A percentile compares a stretch with the other conserved stretches of the same genome.
These are phyloP conservation scores for Rhodotorula graminis DNA, from an alignment of 768 basidiomycete genomes.

Conservation along the genomic window DNA sequence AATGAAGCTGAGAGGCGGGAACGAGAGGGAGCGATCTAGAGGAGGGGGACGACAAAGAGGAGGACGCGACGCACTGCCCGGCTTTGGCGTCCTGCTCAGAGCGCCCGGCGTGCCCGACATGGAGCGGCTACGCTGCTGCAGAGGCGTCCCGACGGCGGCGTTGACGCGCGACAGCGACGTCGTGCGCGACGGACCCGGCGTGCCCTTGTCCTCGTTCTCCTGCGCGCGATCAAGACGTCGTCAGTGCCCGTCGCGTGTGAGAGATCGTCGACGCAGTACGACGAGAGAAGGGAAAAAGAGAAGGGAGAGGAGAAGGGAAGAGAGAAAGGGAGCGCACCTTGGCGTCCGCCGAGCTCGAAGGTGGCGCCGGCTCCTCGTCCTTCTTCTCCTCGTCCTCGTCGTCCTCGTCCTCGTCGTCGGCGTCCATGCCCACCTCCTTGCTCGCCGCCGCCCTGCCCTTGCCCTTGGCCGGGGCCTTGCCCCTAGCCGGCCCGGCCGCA, in stretches of 20 bases:
- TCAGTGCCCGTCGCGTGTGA: too few relatives aligned
- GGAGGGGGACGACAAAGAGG: not conserved
- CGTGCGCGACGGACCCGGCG: not conserved
- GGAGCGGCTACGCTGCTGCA: constrained; percentile 1
- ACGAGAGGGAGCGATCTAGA: not conserved
- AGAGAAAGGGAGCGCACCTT: not conserved
- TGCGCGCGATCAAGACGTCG: not conserved
- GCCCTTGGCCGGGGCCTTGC: not conserved
- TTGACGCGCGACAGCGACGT: not conserved
- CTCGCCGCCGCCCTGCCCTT: not conserved
- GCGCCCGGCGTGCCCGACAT: not conserved
- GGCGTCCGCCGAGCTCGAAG: not conserved
- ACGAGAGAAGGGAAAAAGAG: too few relatives aligned
- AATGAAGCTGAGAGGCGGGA: too few relatives aligned
- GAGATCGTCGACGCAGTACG: not conserved
- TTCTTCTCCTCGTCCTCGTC: not conserved
- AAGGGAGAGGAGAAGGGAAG: too few relatives aligned
- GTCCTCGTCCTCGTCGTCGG: constrained; percentile 11
- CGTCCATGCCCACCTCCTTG: not conserved
- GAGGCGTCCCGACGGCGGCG: not conserved
- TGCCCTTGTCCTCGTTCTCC: constrained; percentile 2
- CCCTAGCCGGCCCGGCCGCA: too few relatives aligned
- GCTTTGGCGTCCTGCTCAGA: constrained; percentile 13
- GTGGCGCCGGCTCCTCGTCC: not conserved
- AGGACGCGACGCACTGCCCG: constrained; percentile 12